Base-by-base conservation (phyloP, 495 filamentous ascomycete genomes). In the Xylaria castorea region DNA sequence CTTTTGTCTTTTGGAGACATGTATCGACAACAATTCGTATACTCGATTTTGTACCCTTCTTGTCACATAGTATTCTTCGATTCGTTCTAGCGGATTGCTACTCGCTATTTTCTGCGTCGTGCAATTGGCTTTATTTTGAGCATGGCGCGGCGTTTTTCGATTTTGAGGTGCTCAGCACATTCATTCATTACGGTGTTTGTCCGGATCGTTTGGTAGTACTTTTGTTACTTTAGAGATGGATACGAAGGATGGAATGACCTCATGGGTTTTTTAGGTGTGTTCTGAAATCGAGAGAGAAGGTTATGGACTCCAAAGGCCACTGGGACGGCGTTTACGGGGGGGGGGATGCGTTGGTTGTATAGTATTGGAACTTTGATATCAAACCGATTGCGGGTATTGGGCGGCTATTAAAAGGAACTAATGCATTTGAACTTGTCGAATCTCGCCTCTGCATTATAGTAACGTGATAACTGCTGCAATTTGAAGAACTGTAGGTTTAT, bases 101-200 rank as follows among this genome's bases (percentile, higher is more conserved):
- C 74, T 65, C 76, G 70, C 73, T 36, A 42, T 75, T 74, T 72
- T 66, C 67, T 70, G 53, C 78, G 73, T 75, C 77, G 77, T 78
- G 75, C 75, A 73, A 50, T n/a, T 61, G 32, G 9, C 58, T 62
- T 55, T 32, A 30, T 22, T 75, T 75, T n/a, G 53, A 61, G 76
- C 78, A 80, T 80, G 78, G 76, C 75, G 73, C 71, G 78, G 76
- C 78, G 78, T 73, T 73, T 40, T 66, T 66, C 30, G 25, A 25
- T 75, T 73, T 51, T 57, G 57, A 68, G 77, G 68, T 69, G 72
- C 66, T 18, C 73, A 48, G 66, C 68, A 77, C 74, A 34, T 73
- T 74, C 46, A 65, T 67, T 65, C 55, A 69, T 73, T 65, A 34
- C 9, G 64, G 70, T 50, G 40, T 72, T 65, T 71, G 11, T 57